phyloP scores from a whole-genome alignment of 306 rosid species.

The Carpinus fangiana region DNA sequence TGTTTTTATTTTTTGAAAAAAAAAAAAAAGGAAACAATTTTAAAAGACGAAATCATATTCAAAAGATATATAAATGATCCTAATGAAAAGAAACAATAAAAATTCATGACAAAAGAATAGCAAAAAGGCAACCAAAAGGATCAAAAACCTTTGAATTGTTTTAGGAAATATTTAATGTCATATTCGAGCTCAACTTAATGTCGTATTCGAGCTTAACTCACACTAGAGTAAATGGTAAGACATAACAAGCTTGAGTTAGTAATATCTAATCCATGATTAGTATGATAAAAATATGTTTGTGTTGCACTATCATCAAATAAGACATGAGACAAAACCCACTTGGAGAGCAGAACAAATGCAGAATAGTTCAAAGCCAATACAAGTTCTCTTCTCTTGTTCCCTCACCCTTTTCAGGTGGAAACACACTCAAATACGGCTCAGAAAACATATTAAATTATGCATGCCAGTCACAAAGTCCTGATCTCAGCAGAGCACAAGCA shows the following conservation, averaged over 20 bases:
- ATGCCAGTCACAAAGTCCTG: neutral
- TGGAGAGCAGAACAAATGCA: neutral
- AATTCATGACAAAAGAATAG: too few species aligned
- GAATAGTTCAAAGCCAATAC: neutral
- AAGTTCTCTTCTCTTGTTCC: neutral
- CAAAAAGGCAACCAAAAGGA: too few species aligned
- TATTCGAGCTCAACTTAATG: neutral
- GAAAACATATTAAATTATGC: neutral
- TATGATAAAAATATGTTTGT: neutral
- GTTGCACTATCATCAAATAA: neutral
- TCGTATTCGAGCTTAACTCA: neutral
- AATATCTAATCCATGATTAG: conserved; percentile 8
- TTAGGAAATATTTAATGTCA: too few species aligned
- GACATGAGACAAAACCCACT: neutral
- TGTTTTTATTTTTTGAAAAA: too few species aligned
- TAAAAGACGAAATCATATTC: too few species aligned
- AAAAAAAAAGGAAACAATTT: too few species aligned
- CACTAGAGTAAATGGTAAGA: neutral
- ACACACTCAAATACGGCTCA: neutral
- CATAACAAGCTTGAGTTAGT: neutral
- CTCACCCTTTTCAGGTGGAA: neutral
- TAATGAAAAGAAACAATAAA: too few species aligned
- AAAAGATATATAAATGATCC: too few species aligned
- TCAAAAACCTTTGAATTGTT: too few species aligned
- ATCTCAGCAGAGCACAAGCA: neutral